Evolutionary conservation across 2,329 filamentous ascomycete genomes (phyloP), one percentile per base, ranked within the genome.

Genomic region (Neocucurbitaria cava): DNA sequence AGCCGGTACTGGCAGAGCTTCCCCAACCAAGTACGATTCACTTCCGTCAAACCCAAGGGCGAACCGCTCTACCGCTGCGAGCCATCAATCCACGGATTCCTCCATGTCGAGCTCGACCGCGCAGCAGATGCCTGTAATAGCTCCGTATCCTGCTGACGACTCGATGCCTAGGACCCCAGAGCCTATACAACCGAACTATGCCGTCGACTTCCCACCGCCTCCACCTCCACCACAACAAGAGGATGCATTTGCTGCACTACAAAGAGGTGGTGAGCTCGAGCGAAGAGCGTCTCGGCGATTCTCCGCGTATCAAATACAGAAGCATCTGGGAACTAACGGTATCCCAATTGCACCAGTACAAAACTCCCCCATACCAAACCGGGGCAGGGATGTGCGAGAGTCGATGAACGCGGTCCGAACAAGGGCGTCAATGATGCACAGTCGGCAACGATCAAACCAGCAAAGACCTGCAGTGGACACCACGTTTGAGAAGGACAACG

Each of bases 291-390:
- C 95, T 13, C 85, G 94, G 64, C 84, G 95, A 69, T 99, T 98
- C 73, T 98, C 95, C 1, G 90, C 92, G 48, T 99, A 98, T 73
- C 95, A 99, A 71, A 96, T 99, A 64, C 91, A 92, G 41, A 98
- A 97, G 72, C 92, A 96, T 68, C 81, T 98, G 1, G 94, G 94
- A 10, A 88, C 90, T 15, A 92, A 88, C 75, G 92, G 91, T 18
- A 89, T 98, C 15, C 92, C 93, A 6, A 85, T 98, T 18, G 92
- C 94, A 23, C 82, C 90, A 5, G 76, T 82, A 17, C 92, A 96
- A 71, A 92, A 88, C 57, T 89, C 89, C 3, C 91, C 91, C 1
- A 84, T 94, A 59, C 93, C 93, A 5, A 96, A 96, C 70, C 85
- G 93, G 58, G 92, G 92, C 26, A 85, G 91, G 55, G 92, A 96